Base-by-base conservation (phyloP, 495 filamentous ascomycete genomes). In the Mytilinidion resinicola region DNA sequence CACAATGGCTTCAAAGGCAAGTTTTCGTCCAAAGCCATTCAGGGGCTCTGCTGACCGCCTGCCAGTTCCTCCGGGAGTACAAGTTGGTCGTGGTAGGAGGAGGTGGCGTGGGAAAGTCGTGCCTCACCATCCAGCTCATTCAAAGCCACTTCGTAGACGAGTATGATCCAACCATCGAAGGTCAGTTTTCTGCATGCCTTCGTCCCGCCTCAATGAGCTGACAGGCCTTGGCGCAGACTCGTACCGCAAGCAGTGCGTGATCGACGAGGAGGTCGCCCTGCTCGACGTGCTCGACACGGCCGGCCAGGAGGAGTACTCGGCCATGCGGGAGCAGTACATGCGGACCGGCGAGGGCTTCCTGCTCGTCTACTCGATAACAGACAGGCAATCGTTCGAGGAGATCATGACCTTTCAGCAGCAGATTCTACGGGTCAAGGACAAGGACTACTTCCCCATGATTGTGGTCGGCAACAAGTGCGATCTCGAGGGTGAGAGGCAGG, bases 241-340 rank as follows among this genome's bases (percentile, higher is more conserved):
- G 59, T 98, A 98, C 79, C 92, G 93, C 75, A 98, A 98, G 85
- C 92, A 97, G 81, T 97, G 95, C 71, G 85, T 95, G 55, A 95
- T 98, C 72, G 93, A 98, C 71, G 93, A 96, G 66, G 93, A 97
- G 73, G 89, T 96, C 62, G 95, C 93, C 43, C 82, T 96, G 53
- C 85, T 98, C 70, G 93, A 98, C 72, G 92, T 98, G 53, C 85
- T 98, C 66, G 93, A 98, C 73, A 98, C 93, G 49, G 93, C 93
- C 53, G 93, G 93, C 53, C 93, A 98, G 75, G 93, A 98, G 74
- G 93, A 98, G 76, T 98, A 98, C 77, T 96, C 91, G 38, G 93
- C 93, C 52, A 98, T 98, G 93, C 84, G 93, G 62, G 93, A 98
- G 77, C 93, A 98, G 77, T 98, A 98, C 80, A 98, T 98, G 93